phyloP scores from a whole-genome alignment of 768 basidiomycete species.

The Termitomyces sp. region DNA sequence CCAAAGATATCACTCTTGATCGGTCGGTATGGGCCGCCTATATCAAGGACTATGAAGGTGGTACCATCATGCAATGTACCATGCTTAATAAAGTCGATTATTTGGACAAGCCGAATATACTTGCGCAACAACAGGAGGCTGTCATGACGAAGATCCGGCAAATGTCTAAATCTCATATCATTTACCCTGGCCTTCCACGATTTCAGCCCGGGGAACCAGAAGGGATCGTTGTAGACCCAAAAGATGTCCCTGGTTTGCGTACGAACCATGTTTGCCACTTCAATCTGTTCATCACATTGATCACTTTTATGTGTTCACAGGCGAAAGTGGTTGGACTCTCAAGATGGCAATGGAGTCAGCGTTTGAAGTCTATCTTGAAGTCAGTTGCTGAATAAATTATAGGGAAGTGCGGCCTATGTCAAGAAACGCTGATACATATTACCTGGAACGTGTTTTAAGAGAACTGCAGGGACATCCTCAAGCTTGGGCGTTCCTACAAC shows the following conservation, averaged over 20 bases:
- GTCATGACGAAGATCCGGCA: conserved; percentile 84
- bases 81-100: conserved; percentile 94
- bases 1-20: conserved; percentile 92
- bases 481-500: conserved; percentile 83
- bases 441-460: conserved; percentile 72
- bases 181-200: conserved; percentile 73
- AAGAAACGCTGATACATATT: conserved; percentile 50
- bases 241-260: conserved; percentile 86
- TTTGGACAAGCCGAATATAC: conserved; percentile 67
- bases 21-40: conserved; percentile 95
- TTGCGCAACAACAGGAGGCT: conserved; percentile 82
- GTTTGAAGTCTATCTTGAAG: not conserved
- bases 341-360: conserved; percentile 71
- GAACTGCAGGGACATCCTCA: conserved; percentile 73
- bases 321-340: conserved; percentile 90
- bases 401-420: conserved; percentile 30
- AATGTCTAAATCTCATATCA: conserved; percentile 79
- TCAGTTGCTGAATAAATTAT: not conserved
- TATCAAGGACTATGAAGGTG: conserved; percentile 99
- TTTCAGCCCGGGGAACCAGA: conserved; percentile 58
- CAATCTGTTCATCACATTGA: conserved; percentile 1
- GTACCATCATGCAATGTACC: conserved; percentile 97
- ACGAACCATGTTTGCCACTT: conserved; percentile 21
- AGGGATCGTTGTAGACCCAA: conserved; percentile 55
- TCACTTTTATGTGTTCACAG: conserved; percentile 28